Conservation (phyloP, 2,329 filamentous ascomycete genomes). For the Teratosphaeria viscida region DNA sequence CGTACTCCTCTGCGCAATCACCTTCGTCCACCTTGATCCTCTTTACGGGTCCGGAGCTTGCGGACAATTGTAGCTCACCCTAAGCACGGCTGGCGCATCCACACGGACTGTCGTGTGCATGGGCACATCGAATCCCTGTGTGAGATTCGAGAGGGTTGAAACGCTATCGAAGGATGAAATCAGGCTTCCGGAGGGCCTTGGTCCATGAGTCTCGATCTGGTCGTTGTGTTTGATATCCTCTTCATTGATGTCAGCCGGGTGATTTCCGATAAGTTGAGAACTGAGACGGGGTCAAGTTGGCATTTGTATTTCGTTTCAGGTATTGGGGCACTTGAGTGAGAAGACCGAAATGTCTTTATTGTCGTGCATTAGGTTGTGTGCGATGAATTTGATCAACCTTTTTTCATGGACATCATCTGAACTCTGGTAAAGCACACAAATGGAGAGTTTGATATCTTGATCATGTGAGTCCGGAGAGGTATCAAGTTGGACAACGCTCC, state of each 20-base stretch:
- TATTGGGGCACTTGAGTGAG: constrained; percentile 3
- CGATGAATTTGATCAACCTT: constrained; percentile 6
- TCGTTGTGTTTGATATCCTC: constrained; percentile 12
- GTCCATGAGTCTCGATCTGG: not conserved
- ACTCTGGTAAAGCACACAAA: not conserved
- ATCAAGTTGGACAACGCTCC: not conserved
- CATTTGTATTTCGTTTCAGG: not conserved
- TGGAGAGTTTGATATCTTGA: not conserved
- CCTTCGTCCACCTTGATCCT: constrained; percentile 8
- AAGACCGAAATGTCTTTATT: constrained; percentile 9
- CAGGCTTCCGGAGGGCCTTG: constrained; percentile 1
- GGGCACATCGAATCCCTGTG: not conserved
- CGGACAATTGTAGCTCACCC: constrained; percentile 7
- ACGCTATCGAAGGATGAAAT: constrained; percentile 4
- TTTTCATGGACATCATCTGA: not conserved
- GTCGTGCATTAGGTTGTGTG: constrained; percentile 8
- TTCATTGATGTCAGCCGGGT: constrained; percentile 2
- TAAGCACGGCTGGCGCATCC: constrained; percentile 7
- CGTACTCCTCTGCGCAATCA: constrained; percentile 8
- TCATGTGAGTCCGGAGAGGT: not conserved
- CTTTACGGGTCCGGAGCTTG: constrained; percentile 8
- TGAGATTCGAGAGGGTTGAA: constrained; percentile 3
- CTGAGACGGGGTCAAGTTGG: constrained; percentile 1
- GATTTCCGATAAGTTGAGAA: constrained; percentile 8
- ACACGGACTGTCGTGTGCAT: constrained; percentile 11